phyloP scores from a whole-genome alignment of 225 moss, liverwort and hornwort species.

The Neckera pumila region DNA sequence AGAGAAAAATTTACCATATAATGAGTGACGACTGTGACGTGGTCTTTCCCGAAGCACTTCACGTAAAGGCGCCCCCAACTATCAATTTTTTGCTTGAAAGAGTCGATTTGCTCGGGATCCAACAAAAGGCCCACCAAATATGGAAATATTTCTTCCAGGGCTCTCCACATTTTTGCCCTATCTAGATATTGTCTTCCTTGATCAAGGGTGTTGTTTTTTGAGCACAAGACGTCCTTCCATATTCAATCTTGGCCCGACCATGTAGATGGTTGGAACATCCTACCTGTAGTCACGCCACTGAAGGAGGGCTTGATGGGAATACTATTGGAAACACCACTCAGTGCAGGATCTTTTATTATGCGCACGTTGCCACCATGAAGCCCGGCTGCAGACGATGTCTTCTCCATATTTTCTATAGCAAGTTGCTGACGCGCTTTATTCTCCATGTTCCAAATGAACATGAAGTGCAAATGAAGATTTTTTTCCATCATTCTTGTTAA shows the following conservation, averaged over 20 bases:
- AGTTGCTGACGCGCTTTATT: neutral
- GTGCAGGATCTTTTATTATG: neutral
- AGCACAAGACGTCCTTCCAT: neutral
- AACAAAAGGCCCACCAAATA: neutral
- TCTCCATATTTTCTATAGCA: neutral
- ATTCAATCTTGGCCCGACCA: neutral
- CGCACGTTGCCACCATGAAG: neutral
- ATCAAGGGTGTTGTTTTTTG: neutral
- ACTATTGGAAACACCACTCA: fast-evolving
- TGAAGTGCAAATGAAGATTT: neutral
- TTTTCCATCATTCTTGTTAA: neutral
- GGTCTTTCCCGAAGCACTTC: neutral
- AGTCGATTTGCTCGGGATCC: neutral
- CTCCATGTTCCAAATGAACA: neutral
- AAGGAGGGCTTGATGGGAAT: neutral
- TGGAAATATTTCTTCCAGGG: neutral
- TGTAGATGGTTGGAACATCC: neutral
- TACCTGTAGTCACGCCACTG: fast-evolving
- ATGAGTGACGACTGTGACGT: no score
- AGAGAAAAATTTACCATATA: neutral
- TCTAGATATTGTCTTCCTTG: neutral
- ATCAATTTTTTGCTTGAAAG: fast-evolving
- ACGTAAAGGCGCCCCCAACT: neutral
- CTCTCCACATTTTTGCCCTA: neutral
- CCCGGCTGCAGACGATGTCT: fast-evolving